Percentiles rank a stretch among this genome's conserved stretches.
Evolutionary conservation across 176 grass and related monocot species (phyloP).

Genomic region (Avena eriantha): DNA sequence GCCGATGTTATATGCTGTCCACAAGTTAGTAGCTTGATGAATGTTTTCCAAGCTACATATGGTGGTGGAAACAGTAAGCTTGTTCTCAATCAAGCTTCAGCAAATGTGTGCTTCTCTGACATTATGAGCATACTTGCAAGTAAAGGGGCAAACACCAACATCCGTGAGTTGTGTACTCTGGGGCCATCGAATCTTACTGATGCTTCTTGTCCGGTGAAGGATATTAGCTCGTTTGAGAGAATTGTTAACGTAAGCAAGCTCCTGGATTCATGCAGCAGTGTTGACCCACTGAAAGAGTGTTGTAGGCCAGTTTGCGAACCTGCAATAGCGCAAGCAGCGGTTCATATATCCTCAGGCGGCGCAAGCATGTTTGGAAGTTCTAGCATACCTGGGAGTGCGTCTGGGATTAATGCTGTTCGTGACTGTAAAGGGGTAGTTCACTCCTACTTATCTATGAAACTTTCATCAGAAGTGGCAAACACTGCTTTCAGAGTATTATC

Average conservation of each 20-base stretch:
- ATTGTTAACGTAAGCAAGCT: slow-evolving; percentile 88
- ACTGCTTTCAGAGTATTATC: slow-evolving; percentile 87
- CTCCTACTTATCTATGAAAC: slow-evolving; percentile 83
- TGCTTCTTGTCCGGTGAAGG: slow-evolving; percentile 89
- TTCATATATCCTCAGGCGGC: slow-evolving; percentile 78
- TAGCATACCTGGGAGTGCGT: slow-evolving; percentile 64
- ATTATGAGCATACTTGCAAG: slow-evolving; percentile 84
- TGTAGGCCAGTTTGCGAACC: slow-evolving; percentile 89
- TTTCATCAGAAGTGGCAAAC: slow-evolving; percentile 73
- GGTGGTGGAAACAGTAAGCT: slow-evolving; percentile 61
- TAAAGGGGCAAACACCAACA: slow-evolving; percentile 81
- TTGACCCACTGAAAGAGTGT: slow-evolving; percentile 95
- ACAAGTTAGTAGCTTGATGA: slow-evolving; percentile 94
- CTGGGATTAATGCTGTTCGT: slow-evolving; percentile 71
- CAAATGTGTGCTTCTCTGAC: slow-evolving; percentile 90
- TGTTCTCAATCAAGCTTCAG: slow-evolving; percentile 77
- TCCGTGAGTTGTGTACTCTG: slow-evolving; percentile 80
- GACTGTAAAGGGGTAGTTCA: slow-evolving; percentile 99
- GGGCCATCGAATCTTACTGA: slow-evolving; percentile 81
- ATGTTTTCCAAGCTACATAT: slow-evolving; percentile 90
- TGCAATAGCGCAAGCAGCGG: slow-evolving; percentile 86
- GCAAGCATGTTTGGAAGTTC: slow-evolving; percentile 68
- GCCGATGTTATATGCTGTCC: slow-evolving; percentile 97
- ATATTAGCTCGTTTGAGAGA: slow-evolving; percentile 82
- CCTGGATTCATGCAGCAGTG: slow-evolving; percentile 77